Percentiles rank a stretch among this genome's conserved stretches.
These are phyloP conservation scores for Pichia sp. DNA, from an alignment of 1,139 yeast genomes.

Conservation along the genomic window DNA sequence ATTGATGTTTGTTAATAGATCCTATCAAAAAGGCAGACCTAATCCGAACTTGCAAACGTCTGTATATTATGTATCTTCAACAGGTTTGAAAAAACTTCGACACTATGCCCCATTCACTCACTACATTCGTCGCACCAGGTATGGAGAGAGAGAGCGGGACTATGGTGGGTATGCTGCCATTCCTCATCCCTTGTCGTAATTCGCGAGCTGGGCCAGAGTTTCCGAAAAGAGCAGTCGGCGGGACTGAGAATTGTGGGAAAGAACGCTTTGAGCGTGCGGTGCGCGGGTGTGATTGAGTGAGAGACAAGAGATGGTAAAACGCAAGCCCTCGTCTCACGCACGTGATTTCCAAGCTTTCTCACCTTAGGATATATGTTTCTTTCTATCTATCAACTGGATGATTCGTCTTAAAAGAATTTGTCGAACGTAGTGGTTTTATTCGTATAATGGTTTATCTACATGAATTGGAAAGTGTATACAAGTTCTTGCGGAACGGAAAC, in stretches of 20 bases:
- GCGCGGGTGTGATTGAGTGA: background rate
- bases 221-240: background rate
- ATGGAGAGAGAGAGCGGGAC: background rate
- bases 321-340: background rate
- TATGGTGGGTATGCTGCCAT: background rate
- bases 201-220: background rate
- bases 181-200: background rate
- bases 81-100: constrained; percentile 9
- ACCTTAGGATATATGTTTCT: background rate
- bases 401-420: background rate
- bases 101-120: background rate
- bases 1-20: constrained; percentile 8
- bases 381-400: background rate
- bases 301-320: background rate
- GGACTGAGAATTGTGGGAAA: background rate
- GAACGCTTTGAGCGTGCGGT: background rate
- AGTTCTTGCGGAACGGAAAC: background rate
- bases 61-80: background rate
- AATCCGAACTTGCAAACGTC: background rate
- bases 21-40: background rate
- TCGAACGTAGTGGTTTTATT: background rate
- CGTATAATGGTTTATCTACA: background rate
- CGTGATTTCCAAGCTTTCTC: background rate
- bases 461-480: background rate
- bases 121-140: background rate